Conservation (phyloP, 2,329 filamentous ascomycete species). For the Pyricularia sp. region DNA sequence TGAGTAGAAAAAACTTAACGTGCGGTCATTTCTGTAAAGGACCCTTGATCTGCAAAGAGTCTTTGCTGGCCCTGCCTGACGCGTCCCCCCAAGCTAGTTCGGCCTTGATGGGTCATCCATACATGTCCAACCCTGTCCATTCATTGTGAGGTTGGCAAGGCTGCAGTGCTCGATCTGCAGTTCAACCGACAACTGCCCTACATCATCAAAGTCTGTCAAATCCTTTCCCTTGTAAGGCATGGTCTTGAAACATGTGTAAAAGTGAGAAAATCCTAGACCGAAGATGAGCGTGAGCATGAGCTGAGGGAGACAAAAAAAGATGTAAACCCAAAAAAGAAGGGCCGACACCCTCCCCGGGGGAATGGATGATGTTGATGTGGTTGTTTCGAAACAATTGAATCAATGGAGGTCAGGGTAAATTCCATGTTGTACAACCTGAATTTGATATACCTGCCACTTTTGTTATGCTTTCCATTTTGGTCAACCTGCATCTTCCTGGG, state of each 20-base stretch:
- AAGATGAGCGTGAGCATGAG: too few species aligned
- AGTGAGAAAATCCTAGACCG: neutral
- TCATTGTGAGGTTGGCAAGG: neutral
- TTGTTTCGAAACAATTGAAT: neutral
- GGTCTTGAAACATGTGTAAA: neutral
- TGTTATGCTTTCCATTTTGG: neutral
- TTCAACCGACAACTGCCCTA: neutral
- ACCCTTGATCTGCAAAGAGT: neutral
- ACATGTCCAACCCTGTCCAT: neutral
- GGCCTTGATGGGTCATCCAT: neutral
- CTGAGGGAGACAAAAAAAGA: neutral
- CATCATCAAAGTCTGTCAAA: neutral
- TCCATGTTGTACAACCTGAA: neutral
- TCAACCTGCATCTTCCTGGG: neutral
- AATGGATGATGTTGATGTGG: neutral
- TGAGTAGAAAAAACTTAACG: neutral
- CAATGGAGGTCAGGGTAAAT: neutral
- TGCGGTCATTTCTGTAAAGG: neutral
- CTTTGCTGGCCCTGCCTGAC: neutral
- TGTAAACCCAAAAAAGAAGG: neutral
- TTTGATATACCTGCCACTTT: neutral
- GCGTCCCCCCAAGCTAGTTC: neutral
- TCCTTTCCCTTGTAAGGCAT: neutral
- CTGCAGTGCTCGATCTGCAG: neutral
- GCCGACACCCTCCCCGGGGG: neutral